Percentiles rank a stretch among this genome's conserved stretches.
These are phyloP conservation scores for Monilinia polystroma DNA, from an alignment of 2,329 filamentous ascomycete genomes.

Conservation along the genomic window DNA sequence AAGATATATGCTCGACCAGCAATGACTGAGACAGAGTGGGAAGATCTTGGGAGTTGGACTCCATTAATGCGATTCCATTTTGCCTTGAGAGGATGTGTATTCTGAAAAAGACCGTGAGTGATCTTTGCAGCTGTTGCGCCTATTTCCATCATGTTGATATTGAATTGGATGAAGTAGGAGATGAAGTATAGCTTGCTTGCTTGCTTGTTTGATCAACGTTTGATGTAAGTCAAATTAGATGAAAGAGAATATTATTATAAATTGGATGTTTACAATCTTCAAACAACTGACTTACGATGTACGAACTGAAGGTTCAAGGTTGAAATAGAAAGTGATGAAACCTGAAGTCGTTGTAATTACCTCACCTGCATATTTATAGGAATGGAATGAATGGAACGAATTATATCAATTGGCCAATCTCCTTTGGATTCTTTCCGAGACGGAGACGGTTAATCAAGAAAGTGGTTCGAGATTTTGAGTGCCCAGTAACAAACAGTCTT, in stretches of 20 bases:
- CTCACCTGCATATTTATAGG: too few relatives aligned
- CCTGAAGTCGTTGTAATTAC: too few relatives aligned
- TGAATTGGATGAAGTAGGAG: background rate
- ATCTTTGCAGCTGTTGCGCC: slow-evolving; percentile 31
- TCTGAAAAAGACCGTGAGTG: slow-evolving; percentile 34
- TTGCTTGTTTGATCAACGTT: background rate
- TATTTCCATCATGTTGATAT: slow-evolving; percentile 37
- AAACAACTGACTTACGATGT: background rate
- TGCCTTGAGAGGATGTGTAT: slow-evolving; percentile 47
- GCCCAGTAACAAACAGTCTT: too few relatives aligned
- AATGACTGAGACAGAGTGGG: slow-evolving; percentile 66
- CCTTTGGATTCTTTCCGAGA: too few relatives aligned
- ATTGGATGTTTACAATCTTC: too few relatives aligned
- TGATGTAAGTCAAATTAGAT: background rate
- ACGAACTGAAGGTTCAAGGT: background rate
- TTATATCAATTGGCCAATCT: background rate
- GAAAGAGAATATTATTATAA: background rate
- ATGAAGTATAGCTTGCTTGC: background rate
- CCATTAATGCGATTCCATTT: slow-evolving; percentile 60
- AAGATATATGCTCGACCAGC: slow-evolving; percentile 65
- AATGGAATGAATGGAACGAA: background rate
- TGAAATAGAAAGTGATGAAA: background rate
- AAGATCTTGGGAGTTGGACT: slow-evolving; percentile 65
- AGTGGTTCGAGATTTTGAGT: slow-evolving; percentile 11
- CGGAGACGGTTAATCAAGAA: background rate